Conservation (phyloP, 2,329 filamentous ascomycete species). For the Dothideomycetes sp. region DNA sequence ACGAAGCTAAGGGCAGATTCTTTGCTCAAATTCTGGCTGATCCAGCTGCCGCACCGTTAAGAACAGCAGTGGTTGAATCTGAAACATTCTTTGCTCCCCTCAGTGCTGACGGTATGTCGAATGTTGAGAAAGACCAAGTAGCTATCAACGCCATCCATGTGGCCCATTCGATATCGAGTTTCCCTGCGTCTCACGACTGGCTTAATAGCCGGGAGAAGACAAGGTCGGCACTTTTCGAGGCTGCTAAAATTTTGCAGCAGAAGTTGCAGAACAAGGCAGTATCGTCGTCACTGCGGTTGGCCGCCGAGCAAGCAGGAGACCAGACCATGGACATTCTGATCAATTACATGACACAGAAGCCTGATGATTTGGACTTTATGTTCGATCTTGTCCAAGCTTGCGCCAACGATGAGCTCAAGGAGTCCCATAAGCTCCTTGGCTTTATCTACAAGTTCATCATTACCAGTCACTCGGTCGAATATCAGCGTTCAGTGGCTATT, state of each 20-base stretch:
- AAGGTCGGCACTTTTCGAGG: slow-evolving; percentile 50
- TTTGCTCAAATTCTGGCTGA: slow-evolving; percentile 78
- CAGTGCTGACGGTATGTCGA: slow-evolving; percentile 48
- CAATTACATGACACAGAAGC: slow-evolving; percentile 64
- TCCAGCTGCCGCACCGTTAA: slow-evolving; percentile 61
- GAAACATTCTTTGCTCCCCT: slow-evolving; percentile 60
- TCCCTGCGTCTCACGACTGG: slow-evolving; percentile 58
- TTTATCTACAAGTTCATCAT: slow-evolving; percentile 85
- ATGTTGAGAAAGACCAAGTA: slow-evolving; percentile 62
- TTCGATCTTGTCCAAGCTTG: slow-evolving; percentile 78
- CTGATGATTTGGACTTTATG: slow-evolving; percentile 59
- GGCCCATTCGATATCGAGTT: slow-evolving; percentile 66
- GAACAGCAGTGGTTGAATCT: slow-evolving; percentile 65
- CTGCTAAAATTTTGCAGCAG: slow-evolving; percentile 69
- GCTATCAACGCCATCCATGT: slow-evolving; percentile 83
- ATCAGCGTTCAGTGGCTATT: slow-evolving; percentile 72
- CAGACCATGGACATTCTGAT: slow-evolving; percentile 80
- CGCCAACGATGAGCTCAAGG: slow-evolving; percentile 72
- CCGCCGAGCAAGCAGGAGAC: slow-evolving; percentile 80
- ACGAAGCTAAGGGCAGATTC: slow-evolving; percentile 81
- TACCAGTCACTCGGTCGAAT: slow-evolving; percentile 72
- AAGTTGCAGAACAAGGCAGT: slow-evolving; percentile 62
- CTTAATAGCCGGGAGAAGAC: slow-evolving; percentile 46
- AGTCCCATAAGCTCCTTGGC: slow-evolving; percentile 63
- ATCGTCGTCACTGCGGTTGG: slow-evolving; percentile 63